Evolutionary conservation across 2,329 filamentous ascomycete genomes (phyloP), one percentile per base, ranked within the genome.

Genomic region (Fusarium sp.): DNA sequence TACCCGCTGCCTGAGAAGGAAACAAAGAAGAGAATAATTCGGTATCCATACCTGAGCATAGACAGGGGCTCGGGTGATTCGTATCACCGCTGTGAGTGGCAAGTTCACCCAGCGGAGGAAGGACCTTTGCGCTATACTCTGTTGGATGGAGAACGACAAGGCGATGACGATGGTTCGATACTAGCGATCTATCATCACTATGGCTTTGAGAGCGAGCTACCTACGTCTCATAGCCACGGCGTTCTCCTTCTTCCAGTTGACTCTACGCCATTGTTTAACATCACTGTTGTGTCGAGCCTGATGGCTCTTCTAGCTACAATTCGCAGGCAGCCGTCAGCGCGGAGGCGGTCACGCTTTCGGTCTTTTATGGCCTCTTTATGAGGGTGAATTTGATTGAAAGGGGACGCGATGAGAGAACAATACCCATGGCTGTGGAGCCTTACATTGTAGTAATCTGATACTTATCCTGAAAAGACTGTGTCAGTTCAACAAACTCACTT

Each of bases 401-500:
- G 9, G 7, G 6, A 8, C 7, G 2, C 6, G 13, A 8, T 15
- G 7, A 30, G n/a, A 8, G 31, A 28, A 7, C 7, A 9, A 53
- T 39, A 54, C 33, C 50, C 33, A n/a, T 10, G 0, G 13, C 0
- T 11, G 12, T 14, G 5, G 5, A n/a, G 4, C 11, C 14, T 18
- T 15, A 38, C 5, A 53, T 15, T 28, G 14, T 18, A 39, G 33
- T 7, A 39, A 39, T 28, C 5, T 14, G 0, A 38, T 38, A 6
- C 9, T 22, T 4, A 28, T 9, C 2, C 0, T 54, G 15, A 3
- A 13, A 1, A 0, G 1, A 30, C 8, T 22, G 4, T 6, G 1
- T 39, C 10, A 70, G 16, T 84, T 84, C 22, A 83, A 61, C 39
- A 86, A 71, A 69, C 82, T 85, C 31, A 85, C 83, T 50, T 81